Base-by-base conservation (phyloP, 345 rosid species). In the Camelina hispida region DNA sequence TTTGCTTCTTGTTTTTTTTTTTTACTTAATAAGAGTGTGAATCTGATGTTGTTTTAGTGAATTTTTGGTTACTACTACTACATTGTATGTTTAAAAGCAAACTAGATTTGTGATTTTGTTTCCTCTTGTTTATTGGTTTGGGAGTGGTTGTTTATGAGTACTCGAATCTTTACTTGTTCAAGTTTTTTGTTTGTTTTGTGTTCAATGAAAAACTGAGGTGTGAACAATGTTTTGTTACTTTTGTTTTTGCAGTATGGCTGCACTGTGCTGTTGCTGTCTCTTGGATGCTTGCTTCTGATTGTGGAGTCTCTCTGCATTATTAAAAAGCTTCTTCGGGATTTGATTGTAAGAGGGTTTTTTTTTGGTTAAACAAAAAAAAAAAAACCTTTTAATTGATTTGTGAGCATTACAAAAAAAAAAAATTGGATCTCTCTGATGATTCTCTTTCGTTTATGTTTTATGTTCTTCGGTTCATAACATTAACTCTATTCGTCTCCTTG, bases 181-280 rank as follows among this genome's bases (percentile, higher is more conserved):
- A 32, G 56, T 3, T 65, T 34, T 55, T 55, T n/a, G 18, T 1
- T 35, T 35, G 38, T 35, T 35, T 35, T 35, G 38, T 65, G 7
- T 16, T 35, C 62, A 4, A 18, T 2, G 28, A 32, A 11, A 30
- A 30, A 22, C 52, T 66, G 64, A 62, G 35, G 35, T 64, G n/a
- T 58, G 18, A 25, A 56, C 11, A 16, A 53, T 54, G 11, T 42
- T 3, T n/a, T n/a, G n/a, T n/a, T n/a, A 0, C 14, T 59, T n/a
- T 11, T 81, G 2, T 34, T 1, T 34, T 34, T 34, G 71, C 83
- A 86, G 89, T 71, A 80, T 84, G 78, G 86, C 87, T 72, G 89
- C 77, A 55, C 66, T 72, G 17, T 75, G 78, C 42, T 68, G 84
- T 72, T 76, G 80, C 61, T 78, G 81, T 66, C 73, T 78, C n/a